Conservation (phyloP, 2,329 filamentous ascomycete genomes). For the Chaetomiaceae sp. region DNA sequence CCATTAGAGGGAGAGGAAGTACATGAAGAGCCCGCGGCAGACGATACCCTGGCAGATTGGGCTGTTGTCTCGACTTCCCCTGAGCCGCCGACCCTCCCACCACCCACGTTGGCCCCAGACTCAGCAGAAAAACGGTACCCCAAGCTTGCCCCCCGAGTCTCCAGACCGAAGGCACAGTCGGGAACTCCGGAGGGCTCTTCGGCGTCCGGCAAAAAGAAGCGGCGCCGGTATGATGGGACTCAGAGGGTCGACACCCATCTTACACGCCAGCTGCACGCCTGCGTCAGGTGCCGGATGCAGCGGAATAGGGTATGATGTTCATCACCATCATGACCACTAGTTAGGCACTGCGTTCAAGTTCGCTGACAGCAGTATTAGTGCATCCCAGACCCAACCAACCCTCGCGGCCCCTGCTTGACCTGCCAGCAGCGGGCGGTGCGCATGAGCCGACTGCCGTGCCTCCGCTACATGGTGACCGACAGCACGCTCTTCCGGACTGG, state of each 20-base stretch:
- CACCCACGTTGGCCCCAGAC: slow-evolving; percentile 9
- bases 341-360: background rate
- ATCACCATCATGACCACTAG: background rate
- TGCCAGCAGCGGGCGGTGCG: slow-evolving; percentile 24
- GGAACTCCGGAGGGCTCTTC: slow-evolving; percentile 11
- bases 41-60: slow-evolving; percentile 20
- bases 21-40: background rate
- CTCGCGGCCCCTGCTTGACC: slow-evolving; percentile 25
- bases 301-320: slow-evolving; percentile 24
- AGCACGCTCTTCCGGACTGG: slow-evolving; percentile 26
- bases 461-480: slow-evolving; percentile 28
- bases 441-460: slow-evolving; percentile 27
- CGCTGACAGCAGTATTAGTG: slow-evolving; percentile 24
- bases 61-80: slow-evolving; percentile 17
- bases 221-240: slow-evolving; percentile 20
- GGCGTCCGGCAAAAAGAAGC: slow-evolving; percentile 21
- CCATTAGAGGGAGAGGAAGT: no score
- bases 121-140: slow-evolving; percentile 19
- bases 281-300: slow-evolving; percentile 26
- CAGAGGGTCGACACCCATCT: slow-evolving; percentile 25
- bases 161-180: slow-evolving; percentile 12
- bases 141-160: slow-evolving; percentile 17
- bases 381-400: slow-evolving; percentile 26
- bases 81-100: slow-evolving; percentile 10
- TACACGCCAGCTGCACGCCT: slow-evolving; percentile 24